Percentiles rank a stretch among this genome's conserved stretches.
Conservation (phyloP, 345 rosid genomes). For the Combretum micranthum region DNA sequence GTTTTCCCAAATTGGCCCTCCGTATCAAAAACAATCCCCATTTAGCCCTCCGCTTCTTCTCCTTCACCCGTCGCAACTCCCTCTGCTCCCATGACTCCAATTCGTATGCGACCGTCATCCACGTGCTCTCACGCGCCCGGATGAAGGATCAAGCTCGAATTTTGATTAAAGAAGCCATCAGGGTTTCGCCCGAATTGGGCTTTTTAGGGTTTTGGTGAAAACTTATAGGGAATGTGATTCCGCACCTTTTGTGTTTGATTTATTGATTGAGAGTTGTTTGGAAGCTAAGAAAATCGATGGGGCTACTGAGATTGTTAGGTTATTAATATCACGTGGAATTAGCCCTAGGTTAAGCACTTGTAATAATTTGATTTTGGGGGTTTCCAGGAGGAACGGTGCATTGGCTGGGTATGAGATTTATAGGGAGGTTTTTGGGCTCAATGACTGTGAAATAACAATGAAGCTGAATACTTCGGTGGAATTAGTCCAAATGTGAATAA, state of each 20-base stretch:
- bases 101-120: constrained; percentile 53
- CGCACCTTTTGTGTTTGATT: constrained; percentile 80
- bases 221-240: constrained; percentile 74
- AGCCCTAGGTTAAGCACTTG: constrained; percentile 45
- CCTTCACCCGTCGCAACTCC: constrained; percentile 51
- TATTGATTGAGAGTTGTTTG: constrained; percentile 59
- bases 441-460: constrained; percentile 18
- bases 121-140: constrained; percentile 72
- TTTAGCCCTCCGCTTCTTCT: constrained; percentile 63
- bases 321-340: constrained; percentile 56
- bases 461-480: too few relatives aligned
- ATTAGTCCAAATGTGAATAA: too few relatives aligned
- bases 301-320: constrained; percentile 45
- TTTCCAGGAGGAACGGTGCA: constrained; percentile 36
- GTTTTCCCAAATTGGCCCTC: constrained; percentile 58
- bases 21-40: constrained; percentile 52
- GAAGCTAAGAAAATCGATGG: constrained; percentile 53
- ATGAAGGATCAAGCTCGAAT: constrained; percentile 41
- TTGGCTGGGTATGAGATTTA: constrained; percentile 46
- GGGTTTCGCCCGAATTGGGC: constrained; percentile 18
- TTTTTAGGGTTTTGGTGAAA: constrained; percentile 19
- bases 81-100: constrained; percentile 51
- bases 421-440: constrained; percentile 46
- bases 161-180: constrained; percentile 42
- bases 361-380: constrained; percentile 43